Base-by-base conservation (phyloP, 768 basidiomycete species). In the Sutorius australiensis region DNA sequence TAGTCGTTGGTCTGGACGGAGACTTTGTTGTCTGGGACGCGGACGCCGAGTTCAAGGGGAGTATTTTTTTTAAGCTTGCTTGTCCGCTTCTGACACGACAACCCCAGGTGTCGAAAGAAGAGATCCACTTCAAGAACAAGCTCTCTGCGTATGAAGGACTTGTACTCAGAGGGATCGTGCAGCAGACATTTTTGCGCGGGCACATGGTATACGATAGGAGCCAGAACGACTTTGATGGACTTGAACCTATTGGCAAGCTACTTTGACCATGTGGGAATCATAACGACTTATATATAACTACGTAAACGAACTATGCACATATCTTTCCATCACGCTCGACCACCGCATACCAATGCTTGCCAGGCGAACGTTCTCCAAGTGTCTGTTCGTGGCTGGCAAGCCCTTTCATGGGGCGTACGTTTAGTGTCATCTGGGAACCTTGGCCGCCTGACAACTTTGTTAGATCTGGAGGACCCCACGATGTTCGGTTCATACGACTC, bases 51-150 rank as follows among this genome's bases (percentile, higher is more conserved):
- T 73, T 75, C 54, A 69, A 72, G 68, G 79, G 75, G 50, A 34
- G 70, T 24, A 14, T 42, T 45, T 12, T 7, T 33, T 38, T 42
- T 37, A 24, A 38, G 21, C 24, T 57, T 16, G 11, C 24, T 0
- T 46, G 30, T 50, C 27, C n/a, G n/a, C 41, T 24, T 12, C 55
- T 61, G 53, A 60, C 42, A 36, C 17, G 9, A 40, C 32, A 21
- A 42, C 12, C 16, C 12, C 54, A 94, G 92, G 87, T 94, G 21
- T 84, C 84, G 27, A 80, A 80, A 63, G 85, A 87, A 9, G 63
- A 70, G 12, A 75, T 98, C 12, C 77, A 84, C 48, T 98, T 95
- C 79, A 97, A 92, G 77, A 98, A 98, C 73, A 95, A 94, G 70
- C 64, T 97, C 17, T 90, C 91, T 4, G 90, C 95, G 2, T 98